Evolutionary conservation across 768 basidiomycete species (phyloP), one percentile per base, ranked within the genome.

Genomic region (Pulveroboletus sp.): DNA sequence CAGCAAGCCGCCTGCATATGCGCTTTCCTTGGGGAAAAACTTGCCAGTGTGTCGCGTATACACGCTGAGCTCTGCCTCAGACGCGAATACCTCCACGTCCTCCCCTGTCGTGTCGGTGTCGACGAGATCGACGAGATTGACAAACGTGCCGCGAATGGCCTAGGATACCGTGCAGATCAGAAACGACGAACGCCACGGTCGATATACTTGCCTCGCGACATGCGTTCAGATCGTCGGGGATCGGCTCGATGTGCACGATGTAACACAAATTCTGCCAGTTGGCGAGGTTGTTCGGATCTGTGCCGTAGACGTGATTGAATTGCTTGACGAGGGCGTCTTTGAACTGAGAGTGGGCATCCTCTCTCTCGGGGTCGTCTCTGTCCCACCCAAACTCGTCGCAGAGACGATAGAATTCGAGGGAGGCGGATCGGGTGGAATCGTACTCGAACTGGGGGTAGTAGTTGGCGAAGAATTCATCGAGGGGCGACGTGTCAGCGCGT

Each of bases 121-220:
- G 6, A 58, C 58, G 15, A 59, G 58, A 26, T 60, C 59, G 26
- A 60, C 59, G 11, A 60, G 59, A 4, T 60, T 61, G 12, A 58
- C 52, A 2, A 45, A 15, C 0, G 42, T 55, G 0, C 11, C 28
- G 0, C 39, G 17, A 14, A 60, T 18, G 0, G 49, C 51, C 58
- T 60, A 10, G 26, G 3, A 14, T 6, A 18, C 10, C n/a, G 15
- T 9, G 17, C 15, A n/a, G 21, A 30, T 49, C 17, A 37, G 7
- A 4, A n/a, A 17, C 3, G 17, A 8, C 6, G 21, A 31, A 2
- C 6, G 8, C 0, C 12, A n/a, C 1, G 27, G 2, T 3, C 8
- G 8, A 12, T 1, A 1, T 6, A 5, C 56, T 60, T 14, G 24
- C 59, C 56, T 58, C 50, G 37, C 50, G 46, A 30, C 59, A 60